These are phyloP conservation scores for Xanthoceras sorbifolium DNA, from an alignment of 345 rosid genomes.

Conservation along the genomic window DNA sequence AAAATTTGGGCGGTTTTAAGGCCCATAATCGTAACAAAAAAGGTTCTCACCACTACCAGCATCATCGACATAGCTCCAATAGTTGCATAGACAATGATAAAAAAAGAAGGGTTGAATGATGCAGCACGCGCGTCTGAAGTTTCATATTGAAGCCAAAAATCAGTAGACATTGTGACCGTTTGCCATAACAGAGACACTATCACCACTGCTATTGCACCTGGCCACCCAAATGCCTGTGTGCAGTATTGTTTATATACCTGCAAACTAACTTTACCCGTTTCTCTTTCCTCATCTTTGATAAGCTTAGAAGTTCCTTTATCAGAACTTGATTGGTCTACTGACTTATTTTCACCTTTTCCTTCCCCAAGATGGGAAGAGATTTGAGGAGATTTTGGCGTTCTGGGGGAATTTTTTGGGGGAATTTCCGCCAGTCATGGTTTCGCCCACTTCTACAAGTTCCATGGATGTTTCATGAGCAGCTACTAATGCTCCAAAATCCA, in stretches of 20 bases:
- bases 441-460: conserved; percentile 74
- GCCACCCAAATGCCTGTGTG: conserved; percentile 92
- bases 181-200: conserved; percentile 74
- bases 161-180: conserved; percentile 76
- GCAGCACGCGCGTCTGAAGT: conserved; percentile 55
- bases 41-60: conserved; percentile 49
- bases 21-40: conserved; percentile 59
- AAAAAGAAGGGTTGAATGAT: conserved; percentile 52
- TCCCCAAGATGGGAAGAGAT: conserved; percentile 40
- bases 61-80: conserved; percentile 61
- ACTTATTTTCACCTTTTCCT: conserved; percentile 51
- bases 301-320: conserved; percentile 66
- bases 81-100: conserved; percentile 60
- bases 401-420: conserved; percentile 30
- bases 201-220: conserved; percentile 64
- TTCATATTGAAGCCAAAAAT: conserved; percentile 91
- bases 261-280: conserved; percentile 73
- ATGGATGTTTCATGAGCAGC: conserved; percentile 83
- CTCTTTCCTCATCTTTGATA: conserved; percentile 85
- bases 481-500: conserved; percentile 75
- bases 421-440: conserved; percentile 26
- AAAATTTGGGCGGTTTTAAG: conserved; percentile 81
- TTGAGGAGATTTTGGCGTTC: conserved; percentile 37
- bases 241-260: conserved; percentile 70
- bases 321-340: conserved; percentile 39